Conservation (phyloP, 345 rosid species). For the rapeseed (Brassica napus) region DNA sequence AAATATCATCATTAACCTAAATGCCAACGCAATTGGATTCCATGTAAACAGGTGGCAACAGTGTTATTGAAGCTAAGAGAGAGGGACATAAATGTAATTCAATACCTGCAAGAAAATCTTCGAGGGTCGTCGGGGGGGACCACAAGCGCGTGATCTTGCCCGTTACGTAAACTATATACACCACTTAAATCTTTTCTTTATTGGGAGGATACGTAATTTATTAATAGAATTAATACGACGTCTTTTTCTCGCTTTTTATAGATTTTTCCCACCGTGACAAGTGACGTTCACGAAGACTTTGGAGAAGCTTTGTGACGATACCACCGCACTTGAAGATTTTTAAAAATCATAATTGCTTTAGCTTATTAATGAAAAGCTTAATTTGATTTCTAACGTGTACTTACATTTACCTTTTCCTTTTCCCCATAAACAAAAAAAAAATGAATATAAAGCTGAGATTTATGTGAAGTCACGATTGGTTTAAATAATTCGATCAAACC, state of each 20-base stretch:
- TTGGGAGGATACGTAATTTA: conserved; percentile 25
- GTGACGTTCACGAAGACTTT: conserved; percentile 28
- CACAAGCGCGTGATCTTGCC: conserved; percentile 32
- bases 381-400: background rate
- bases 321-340: background rate
- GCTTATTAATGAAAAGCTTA: background rate
- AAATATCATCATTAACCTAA: background rate
- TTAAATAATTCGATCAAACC: background rate
- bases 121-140: conserved; percentile 16
- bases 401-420: background rate
- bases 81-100: conserved; percentile 1
- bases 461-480: background rate
- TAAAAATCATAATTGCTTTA: background rate
- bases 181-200: conserved; percentile 36
- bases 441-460: background rate
- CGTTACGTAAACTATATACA: conserved; percentile 19
- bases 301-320: conserved; percentile 14
- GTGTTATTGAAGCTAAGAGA: background rate
- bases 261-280: conserved; percentile 11
- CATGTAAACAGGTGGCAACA: background rate
- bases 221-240: conserved; percentile 34
- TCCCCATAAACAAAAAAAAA: too few species aligned
- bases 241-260: conserved; percentile 36
- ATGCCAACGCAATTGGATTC: background rate
- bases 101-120: conserved; percentile 17